Base-by-base conservation (phyloP, 108 stramenopile genomes). In the Discostella stelligeroides region DNA sequence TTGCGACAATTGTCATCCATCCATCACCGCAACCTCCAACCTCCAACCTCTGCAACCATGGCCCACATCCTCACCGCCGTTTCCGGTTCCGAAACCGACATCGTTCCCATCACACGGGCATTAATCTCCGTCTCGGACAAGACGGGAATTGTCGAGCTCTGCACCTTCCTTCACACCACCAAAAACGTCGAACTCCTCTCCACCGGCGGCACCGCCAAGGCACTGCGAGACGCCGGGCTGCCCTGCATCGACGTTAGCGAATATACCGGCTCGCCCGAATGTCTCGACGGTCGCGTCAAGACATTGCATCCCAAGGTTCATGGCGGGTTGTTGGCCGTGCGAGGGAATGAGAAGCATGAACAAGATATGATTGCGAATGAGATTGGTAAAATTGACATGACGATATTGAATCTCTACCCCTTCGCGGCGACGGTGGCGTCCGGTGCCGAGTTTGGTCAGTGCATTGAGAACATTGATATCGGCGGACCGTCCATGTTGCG, bases 401-500 rank as follows among this genome's bases (percentile, higher is more conserved):
- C 98, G 50, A 94, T 99, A 54, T 66, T 98, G 29, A 99, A 99
- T 73, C 77, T 99, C 54, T 99, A 99, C 75, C 97, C 98, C 20
- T 99, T 99, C 78, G 96, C 97, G 81, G 79, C 82, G 2, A 98
- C 98, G 20, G 98, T 99, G 14, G 83, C 84, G 28, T 81, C 71
- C 37, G 98, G 97, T 18, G 92, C 91, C 20, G 86, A 75, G 24
- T 97, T 96, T 59, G 96, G 86, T 54, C 95, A 92, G 69, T 98
- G 97, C 85, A 91, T 99, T 72, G 98, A 99, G 81, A 99, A 99
- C 75, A 97, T 99, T 75, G 98, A 99, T 74, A 98, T 99, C 77
- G 98, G 98, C 20, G 98, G 98, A n/a, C 98, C 98, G 6, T 88
- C 90, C 54, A 99, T 99, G 98, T 81, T 99, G 41, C 91, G 98